Percentiles rank a stretch among this genome's conserved stretches.
Conservation (phyloP, 306 rosid genomes). For the Delonix regia region DNA sequence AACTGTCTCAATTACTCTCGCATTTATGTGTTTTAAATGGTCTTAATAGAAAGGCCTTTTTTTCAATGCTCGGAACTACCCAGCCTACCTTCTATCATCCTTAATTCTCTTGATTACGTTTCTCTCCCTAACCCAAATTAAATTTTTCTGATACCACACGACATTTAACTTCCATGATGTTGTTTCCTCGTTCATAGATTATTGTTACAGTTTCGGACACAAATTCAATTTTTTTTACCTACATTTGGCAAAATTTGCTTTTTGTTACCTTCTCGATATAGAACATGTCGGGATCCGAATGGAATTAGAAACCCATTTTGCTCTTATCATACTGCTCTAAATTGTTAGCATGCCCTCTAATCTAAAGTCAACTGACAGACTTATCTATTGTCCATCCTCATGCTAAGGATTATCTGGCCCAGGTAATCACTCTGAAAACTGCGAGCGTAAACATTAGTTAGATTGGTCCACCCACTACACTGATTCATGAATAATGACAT, state of each 20-base stretch:
- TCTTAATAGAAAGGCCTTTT: constrained; percentile 63
- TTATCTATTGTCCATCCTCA: constrained; percentile 33
- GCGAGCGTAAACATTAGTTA: constrained; percentile 16
- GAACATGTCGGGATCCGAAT: constrained; percentile 37
- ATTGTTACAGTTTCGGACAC: constrained; percentile 23
- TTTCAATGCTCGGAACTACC: constrained; percentile 80
- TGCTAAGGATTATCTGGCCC: not conserved
- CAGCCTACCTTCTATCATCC: constrained; percentile 56
- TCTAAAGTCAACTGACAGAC: constrained; percentile 39
- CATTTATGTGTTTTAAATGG: constrained; percentile 87
- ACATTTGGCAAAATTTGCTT: constrained; percentile 13
- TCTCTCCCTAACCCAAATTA: constrained; percentile 20
- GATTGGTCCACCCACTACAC: not conserved
- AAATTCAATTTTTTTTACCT: not conserved
- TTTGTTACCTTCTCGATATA: constrained; percentile 8
- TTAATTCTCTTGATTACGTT: constrained; percentile 48
- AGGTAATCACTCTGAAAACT: too few relatives aligned
- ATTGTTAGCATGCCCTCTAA: constrained; percentile 15
- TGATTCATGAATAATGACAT: not conserved
- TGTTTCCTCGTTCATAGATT: constrained; percentile 20
- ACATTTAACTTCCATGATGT: not conserved
- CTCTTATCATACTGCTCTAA: not conserved
- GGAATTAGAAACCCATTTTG: constrained; percentile 14
- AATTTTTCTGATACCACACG: constrained; percentile 35
- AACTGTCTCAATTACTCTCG: constrained; percentile 89